Percentiles rank a stretch among this genome's conserved stretches.
Evolutionary conservation across 2,329 filamentous ascomycete species (phyloP).

Genomic region (Stemphylium beticola): DNA sequence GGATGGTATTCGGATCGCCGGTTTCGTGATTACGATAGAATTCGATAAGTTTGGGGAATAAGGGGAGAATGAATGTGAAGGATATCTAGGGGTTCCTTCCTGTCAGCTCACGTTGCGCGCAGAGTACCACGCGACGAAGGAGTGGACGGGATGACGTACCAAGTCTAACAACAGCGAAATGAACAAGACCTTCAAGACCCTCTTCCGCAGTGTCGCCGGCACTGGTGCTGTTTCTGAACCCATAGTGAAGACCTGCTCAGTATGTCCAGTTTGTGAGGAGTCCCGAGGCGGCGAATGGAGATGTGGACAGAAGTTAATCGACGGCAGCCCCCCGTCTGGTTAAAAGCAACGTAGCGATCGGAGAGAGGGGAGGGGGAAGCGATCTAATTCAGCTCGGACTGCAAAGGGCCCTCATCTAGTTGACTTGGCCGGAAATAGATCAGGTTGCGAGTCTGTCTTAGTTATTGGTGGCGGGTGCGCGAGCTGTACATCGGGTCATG

Average conservation of each 20-base stretch:
- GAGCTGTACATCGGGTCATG: constrained; percentile 20
- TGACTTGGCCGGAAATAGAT: constrained; percentile 23
- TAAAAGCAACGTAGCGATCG: constrained; percentile 23
- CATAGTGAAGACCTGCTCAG: constrained; percentile 18
- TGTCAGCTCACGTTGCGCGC: constrained; percentile 16
- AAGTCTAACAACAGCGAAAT: constrained; percentile 87
- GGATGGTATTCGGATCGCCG: constrained; percentile 64
- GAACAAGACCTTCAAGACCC: constrained; percentile 85
- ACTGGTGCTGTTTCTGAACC: constrained; percentile 42
- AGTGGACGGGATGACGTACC: constrained; percentile 59
- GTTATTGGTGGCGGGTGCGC: constrained; percentile 13
- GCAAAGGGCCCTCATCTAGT: constrained; percentile 13
- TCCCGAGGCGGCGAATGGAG: constrained; percentile 3
- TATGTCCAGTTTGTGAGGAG: not conserved
- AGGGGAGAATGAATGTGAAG: constrained; percentile 96
- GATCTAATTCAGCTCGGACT: constrained; percentile 13
- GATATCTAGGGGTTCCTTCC: constrained; percentile 78
- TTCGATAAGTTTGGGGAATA: constrained; percentile 93
- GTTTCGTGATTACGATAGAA: constrained; percentile 91
- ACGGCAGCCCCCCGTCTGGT: constrained; percentile 18
- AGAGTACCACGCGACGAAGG: constrained; percentile 14
- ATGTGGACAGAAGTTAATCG: constrained; percentile 16
- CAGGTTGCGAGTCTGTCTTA: constrained; percentile 10
- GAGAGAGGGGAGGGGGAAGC: constrained; percentile 3
- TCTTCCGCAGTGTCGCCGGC: constrained; percentile 66